A percentile compares a stretch with the other conserved stretches of the same genome.
phyloP scores from a whole-genome alignment of 192 early-diverging fungal species.

The Coemansia sp. region DNA sequence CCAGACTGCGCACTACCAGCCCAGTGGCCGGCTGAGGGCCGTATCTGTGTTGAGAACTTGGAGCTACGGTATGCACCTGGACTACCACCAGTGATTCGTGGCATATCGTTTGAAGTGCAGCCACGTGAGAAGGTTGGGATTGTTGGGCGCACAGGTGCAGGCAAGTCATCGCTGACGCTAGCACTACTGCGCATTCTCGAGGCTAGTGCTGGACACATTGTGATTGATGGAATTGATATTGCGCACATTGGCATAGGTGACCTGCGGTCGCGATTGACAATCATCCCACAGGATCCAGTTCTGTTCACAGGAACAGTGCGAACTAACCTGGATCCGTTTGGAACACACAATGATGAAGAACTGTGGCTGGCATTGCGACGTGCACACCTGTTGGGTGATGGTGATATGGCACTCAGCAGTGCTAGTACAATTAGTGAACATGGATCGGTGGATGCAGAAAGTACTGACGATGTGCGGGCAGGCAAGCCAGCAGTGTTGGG shows the following conservation, averaged over 20 bases:
- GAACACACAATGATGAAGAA: slow-evolving; percentile 64
- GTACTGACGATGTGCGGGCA: not conserved
- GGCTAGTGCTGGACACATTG: slow-evolving; percentile 61
- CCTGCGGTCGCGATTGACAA: slow-evolving; percentile 70
- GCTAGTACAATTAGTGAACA: slow-evolving; percentile 19
- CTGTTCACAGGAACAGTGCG: slow-evolving; percentile 72
- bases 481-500: slow-evolving; percentile 15
- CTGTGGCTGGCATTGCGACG: slow-evolving; percentile 64
- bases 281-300: slow-evolving; percentile 90
- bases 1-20: slow-evolving; percentile 44
- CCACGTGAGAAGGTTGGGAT: slow-evolving; percentile 81
- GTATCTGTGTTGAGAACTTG: slow-evolving; percentile 67
- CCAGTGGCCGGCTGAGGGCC: slow-evolving; percentile 66
- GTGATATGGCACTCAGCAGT: slow-evolving; percentile 9
- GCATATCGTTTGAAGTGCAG: slow-evolving; percentile 68
- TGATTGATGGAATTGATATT: slow-evolving; percentile 77
- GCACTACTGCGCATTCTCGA: slow-evolving; percentile 77
- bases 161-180: slow-evolving; percentile 70
- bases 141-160: slow-evolving; percentile 83
- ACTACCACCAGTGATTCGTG: slow-evolving; percentile 64
- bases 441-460: slow-evolving; percentile 1
- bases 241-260: slow-evolving; percentile 69
- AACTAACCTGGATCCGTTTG: slow-evolving; percentile 84
- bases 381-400: slow-evolving; percentile 29
- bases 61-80: slow-evolving; percentile 65